A percentile compares a stretch with the other conserved stretches of the same genome.
Evolutionary conservation across 768 basidiomycete species (phyloP).

Genomic region (Naematelia aurantialba): DNA sequence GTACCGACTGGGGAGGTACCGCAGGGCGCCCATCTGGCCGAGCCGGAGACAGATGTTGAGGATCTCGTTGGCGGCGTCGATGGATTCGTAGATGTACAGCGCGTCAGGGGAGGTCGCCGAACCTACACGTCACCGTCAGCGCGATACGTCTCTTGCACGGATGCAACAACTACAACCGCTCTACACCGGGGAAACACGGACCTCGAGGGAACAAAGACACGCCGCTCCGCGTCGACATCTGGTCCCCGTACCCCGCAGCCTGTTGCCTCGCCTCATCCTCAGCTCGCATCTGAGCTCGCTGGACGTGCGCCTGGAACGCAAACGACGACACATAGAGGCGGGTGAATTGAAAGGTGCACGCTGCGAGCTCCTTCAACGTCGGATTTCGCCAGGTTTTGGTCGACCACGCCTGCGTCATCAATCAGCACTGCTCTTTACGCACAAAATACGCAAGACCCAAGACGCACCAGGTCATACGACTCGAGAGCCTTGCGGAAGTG

Average conservation of each 20-base stretch:
- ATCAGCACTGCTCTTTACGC: too few species aligned
- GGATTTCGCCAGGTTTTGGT: conserved; percentile 25
- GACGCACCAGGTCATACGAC: conserved; percentile 14
- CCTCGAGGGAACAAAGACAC: conserved; percentile 42
- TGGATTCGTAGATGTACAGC: conserved; percentile 47
- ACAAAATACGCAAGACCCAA: too few species aligned
- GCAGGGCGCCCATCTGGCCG: conserved; percentile 33
- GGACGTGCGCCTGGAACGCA: conserved; percentile 40
- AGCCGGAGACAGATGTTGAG: conserved; percentile 37
- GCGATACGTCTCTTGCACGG: background rate
- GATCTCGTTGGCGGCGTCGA: conserved; percentile 43
- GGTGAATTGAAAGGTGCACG: conserved; percentile 40
- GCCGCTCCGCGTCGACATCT: background rate
- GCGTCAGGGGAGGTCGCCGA: conserved; percentile 37
- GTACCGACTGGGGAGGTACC: conserved; percentile 41
- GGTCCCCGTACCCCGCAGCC: background rate
- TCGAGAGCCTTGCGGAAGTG: conserved; percentile 36
- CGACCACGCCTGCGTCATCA: conserved; percentile 28
- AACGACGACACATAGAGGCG: conserved; percentile 38
- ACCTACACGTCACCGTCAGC: conserved; percentile 10
- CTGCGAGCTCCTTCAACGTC: conserved; percentile 29
- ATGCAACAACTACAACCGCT: conserved; percentile 10
- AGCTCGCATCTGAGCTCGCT: conserved; percentile 31
- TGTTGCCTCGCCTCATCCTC: conserved; percentile 18
- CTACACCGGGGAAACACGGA: too few species aligned